A percentile compares a stretch with the other conserved stretches of the same genome.
Conservation (phyloP, 2,329 filamentous ascomycete species). For the Beauveria brongniartii region DNA sequence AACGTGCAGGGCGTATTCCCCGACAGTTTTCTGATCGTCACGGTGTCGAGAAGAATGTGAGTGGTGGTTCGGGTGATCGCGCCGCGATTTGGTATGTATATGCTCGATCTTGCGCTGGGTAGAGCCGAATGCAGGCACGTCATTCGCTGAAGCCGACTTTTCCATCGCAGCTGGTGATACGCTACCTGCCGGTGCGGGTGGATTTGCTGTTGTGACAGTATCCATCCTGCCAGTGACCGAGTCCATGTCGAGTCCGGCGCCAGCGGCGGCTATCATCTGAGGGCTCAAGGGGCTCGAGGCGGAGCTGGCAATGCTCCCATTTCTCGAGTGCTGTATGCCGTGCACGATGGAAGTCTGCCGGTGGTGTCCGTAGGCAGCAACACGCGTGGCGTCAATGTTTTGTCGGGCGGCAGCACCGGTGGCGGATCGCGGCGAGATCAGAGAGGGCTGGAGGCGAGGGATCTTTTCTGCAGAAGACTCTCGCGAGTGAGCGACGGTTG, state of each 20-base stretch:
- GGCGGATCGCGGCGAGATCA: conserved; percentile 10
- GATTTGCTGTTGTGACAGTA: conserved; percentile 35
- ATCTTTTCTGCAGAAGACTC: conserved; percentile 10
- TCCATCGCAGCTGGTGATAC: conserved; percentile 27
- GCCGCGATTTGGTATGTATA: conserved; percentile 59
- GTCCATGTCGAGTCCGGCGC: conserved; percentile 45
- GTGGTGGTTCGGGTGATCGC: conserved; percentile 66
- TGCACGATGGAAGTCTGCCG: conserved; percentile 96
- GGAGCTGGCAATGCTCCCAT: conserved; percentile 76
- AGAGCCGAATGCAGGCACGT: conserved; percentile 33
- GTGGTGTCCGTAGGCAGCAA: conserved; percentile 69
- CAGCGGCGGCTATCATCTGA: conserved; percentile 69
- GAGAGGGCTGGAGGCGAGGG: neutral
- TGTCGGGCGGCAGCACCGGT: neutral
- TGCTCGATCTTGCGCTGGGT: conserved; percentile 49
- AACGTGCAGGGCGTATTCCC: conserved; percentile 94
- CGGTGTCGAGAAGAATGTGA: conserved; percentile 67
- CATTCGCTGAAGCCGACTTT: conserved; percentile 38
- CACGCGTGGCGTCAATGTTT: conserved; percentile 38
- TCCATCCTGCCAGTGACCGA: conserved; percentile 37
- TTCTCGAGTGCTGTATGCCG: conserved; percentile 86
- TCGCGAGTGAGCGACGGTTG: conserved; percentile 7
- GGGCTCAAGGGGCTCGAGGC: conserved; percentile 80
- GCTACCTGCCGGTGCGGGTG: conserved; percentile 25
- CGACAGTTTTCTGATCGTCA: conserved; percentile 84